Conservation (phyloP, 106 monocot species). For the Dendrobium chrysotoxum region DNA sequence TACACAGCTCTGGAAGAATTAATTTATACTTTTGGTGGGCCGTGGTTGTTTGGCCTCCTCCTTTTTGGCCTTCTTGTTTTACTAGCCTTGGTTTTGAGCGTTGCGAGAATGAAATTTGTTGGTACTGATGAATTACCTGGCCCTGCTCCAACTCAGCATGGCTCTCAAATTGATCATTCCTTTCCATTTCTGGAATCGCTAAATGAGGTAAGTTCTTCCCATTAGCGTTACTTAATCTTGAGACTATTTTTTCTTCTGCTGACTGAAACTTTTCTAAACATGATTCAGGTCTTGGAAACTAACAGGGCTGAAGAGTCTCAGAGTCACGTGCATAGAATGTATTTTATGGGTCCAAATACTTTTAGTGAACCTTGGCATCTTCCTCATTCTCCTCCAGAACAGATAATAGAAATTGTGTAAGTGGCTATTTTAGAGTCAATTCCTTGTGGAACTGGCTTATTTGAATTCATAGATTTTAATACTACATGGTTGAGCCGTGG, state of each 20-base stretch:
- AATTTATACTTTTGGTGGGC: conserved; percentile 96
- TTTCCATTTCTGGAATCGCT: conserved; percentile 93
- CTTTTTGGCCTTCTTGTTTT: conserved; percentile 78
- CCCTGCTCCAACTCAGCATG: conserved; percentile 88
- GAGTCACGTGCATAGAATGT: conserved; percentile 90
- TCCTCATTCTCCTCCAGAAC: conserved; percentile 87
- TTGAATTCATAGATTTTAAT: neutral
- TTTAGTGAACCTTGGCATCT: conserved; percentile 99
- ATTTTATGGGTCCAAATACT: conserved; percentile 96
- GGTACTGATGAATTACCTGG: conserved; percentile 89
- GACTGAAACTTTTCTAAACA: neutral
- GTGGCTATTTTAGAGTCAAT: conserved; percentile 8
- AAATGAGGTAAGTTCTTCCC: conserved; percentile 60
- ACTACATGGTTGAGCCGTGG: neutral
- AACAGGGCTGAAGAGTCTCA: conserved; percentile 92
- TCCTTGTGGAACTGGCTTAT: neutral
- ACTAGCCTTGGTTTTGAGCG: conserved; percentile 83
- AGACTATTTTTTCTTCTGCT: neutral
- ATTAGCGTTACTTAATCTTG: neutral
- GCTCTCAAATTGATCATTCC: conserved; percentile 94
- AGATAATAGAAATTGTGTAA: conserved; percentile 90
- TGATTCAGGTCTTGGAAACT: conserved; percentile 82
- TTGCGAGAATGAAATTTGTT: conserved; percentile 98
- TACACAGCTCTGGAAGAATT: conserved; percentile 97
- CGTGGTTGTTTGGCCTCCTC: conserved; percentile 95